Conservation (phyloP, 2,329 filamentous ascomycete genomes). For the Xylaria sp. region DNA sequence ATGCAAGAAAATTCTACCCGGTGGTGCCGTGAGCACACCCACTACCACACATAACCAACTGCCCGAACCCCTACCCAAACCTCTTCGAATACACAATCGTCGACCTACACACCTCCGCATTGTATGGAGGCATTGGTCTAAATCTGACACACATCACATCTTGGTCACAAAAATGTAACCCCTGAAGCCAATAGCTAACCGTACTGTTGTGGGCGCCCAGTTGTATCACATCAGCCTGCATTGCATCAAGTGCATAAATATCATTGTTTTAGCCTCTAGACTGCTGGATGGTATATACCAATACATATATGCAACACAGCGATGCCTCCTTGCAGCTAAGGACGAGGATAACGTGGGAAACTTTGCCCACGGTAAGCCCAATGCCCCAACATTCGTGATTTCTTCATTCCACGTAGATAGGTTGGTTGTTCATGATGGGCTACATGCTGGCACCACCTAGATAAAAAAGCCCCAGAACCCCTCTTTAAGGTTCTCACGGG, state of each 20-base stretch:
- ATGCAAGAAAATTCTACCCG: background rate
- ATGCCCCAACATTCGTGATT: background rate
- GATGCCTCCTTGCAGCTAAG: background rate
- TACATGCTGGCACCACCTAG: background rate
- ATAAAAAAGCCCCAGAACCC: background rate
- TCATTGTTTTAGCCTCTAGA: conserved; percentile 15
- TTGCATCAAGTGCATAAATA: conserved; percentile 11
- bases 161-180: background rate
- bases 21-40: background rate
- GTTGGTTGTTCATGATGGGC: background rate
- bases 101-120: background rate
- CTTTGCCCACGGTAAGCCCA: background rate
- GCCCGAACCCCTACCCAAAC: background rate
- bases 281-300: conserved; percentile 1
- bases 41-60: conserved; percentile 1
- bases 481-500: background rate
- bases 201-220: background rate
- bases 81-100: background rate
- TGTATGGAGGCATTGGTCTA: background rate
- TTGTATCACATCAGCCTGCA: conserved; percentile 9
- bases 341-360: background rate
- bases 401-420: background rate
- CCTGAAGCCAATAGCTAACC: conserved; percentile 1
- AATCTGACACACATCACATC: conserved; percentile 15
- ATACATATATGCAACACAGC: background rate